These are phyloP conservation scores for Myriangium duriaei DNA, from an alignment of 2,329 filamentous ascomycete genomes.

Conservation along the genomic window DNA sequence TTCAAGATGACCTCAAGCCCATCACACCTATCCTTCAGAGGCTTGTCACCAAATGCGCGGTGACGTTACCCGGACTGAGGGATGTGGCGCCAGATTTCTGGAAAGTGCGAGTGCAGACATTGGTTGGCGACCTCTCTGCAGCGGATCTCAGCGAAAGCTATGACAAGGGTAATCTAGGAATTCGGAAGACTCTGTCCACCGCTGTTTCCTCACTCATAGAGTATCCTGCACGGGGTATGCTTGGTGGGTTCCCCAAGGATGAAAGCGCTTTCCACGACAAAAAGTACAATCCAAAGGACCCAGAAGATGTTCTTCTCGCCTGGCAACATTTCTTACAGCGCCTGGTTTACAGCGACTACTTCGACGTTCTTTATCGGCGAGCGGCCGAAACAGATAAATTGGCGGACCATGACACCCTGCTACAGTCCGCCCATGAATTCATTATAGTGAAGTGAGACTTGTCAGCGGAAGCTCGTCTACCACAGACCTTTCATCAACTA, in stretches of 20 bases:
- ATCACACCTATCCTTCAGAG: conserved; percentile 55
- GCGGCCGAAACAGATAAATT: conserved; percentile 49
- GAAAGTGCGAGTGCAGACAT: conserved; percentile 45
- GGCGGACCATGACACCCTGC: conserved; percentile 48
- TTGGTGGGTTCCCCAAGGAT: conserved; percentile 46
- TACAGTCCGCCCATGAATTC: conserved; percentile 53
- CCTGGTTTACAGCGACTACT: conserved; percentile 54
- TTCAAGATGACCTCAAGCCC: conserved; percentile 38
- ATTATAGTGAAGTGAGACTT: conserved; percentile 54
- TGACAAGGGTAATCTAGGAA: conserved; percentile 63
- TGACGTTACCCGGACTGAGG: conserved; percentile 53
- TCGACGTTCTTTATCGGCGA: conserved; percentile 53
- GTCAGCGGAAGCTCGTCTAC: conserved; percentile 6
- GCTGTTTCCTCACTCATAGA: conserved; percentile 59
- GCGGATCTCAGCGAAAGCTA: conserved; percentile 69
- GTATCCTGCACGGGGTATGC: conserved; percentile 51
- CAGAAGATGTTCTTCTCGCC: conserved; percentile 48
- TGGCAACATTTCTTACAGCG: conserved; percentile 57
- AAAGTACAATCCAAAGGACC: conserved; percentile 46
- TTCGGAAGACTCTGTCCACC: conserved; percentile 62
- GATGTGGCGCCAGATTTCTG: conserved; percentile 54
- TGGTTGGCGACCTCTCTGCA: conserved; percentile 50
- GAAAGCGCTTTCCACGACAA: conserved; percentile 19
- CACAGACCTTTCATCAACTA: background rate
- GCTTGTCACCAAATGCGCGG: conserved; percentile 51